Evolutionary conservation across 352 stramenopile genomes (phyloP).

Genomic region (Globisporangium yorkense): DNA sequence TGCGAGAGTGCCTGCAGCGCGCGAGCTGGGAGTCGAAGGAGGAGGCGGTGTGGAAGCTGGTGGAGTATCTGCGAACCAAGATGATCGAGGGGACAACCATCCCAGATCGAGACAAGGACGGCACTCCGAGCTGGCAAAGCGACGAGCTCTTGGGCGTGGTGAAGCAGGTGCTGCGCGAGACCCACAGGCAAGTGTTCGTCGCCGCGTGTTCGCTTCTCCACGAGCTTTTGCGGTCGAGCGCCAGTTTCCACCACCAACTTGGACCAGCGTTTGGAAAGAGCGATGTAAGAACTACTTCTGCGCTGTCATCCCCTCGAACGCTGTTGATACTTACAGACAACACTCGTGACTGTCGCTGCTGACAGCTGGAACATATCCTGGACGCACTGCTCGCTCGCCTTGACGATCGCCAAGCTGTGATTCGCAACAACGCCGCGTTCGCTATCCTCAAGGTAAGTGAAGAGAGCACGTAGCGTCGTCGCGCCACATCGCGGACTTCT

Average conservation of each 20-base stretch:
- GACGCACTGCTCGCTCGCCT: constrained; percentile 13
- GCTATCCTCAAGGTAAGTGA: constrained; percentile 18
- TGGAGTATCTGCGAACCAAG: constrained; percentile 6
- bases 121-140: neutral
- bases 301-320: neutral
- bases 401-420: constrained; percentile 13
- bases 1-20: neutral
- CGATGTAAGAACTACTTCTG: neutral
- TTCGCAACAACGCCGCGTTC: constrained; percentile 31
- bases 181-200: constrained; percentile 23
- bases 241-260: neutral
- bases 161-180: constrained; percentile 10
- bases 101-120: neutral
- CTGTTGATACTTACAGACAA: neutral
- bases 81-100: neutral
- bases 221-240: constrained; percentile 1
- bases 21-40: constrained; percentile 20
- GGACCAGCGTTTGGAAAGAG: neutral
- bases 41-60: constrained; percentile 21
- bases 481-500: neutral
- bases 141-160: constrained; percentile 14
- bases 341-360: neutral
- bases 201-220: constrained; percentile 17
- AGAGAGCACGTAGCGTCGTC: neutral
- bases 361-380: constrained; percentile 12